phyloP scores from a whole-genome alignment of 2,329 filamentous ascomycete genomes.

The Fusarium nodosum region DNA sequence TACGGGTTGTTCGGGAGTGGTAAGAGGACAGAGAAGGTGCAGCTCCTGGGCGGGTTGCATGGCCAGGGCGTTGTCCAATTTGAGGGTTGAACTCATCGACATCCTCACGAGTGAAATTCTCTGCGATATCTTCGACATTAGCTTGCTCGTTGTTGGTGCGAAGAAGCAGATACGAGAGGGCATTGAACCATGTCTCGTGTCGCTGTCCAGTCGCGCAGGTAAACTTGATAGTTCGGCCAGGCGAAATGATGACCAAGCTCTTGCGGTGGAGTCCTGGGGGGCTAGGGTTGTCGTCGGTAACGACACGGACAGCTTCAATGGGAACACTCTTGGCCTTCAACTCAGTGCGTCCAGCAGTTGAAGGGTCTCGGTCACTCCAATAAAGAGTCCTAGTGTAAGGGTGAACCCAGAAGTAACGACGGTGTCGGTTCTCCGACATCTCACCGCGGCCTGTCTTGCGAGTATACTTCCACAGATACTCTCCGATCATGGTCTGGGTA shows the following conservation, averaged over 20 bases:
- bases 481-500: slow-evolving; percentile 99
- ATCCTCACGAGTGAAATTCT: slow-evolving; percentile 71
- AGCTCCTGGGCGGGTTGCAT: slow-evolving; percentile 64
- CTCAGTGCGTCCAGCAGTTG: slow-evolving; percentile 80
- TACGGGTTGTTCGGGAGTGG: slow-evolving; percentile 78
- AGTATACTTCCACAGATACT: slow-evolving; percentile 99
- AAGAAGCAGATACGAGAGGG: slow-evolving; percentile 90
- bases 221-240: slow-evolving; percentile 90
- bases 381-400: slow-evolving; percentile 96
- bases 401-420: slow-evolving; percentile 99
- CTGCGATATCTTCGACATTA: slow-evolving; percentile 70
- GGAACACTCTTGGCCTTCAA: slow-evolving; percentile 87
- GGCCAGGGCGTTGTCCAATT: slow-evolving; percentile 55
- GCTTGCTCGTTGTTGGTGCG: slow-evolving; percentile 76
- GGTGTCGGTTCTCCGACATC: slow-evolving; percentile 89
- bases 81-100: slow-evolving; percentile 86
- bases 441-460: slow-evolving; percentile 91
- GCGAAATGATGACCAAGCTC: slow-evolving; percentile 90
- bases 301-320: slow-evolving; percentile 92
- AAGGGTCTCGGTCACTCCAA: slow-evolving; percentile 94
- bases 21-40: slow-evolving; percentile 82
- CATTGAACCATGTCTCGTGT: slow-evolving; percentile 99
- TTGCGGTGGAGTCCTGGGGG: slow-evolving; percentile 95
- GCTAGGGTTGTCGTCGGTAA: slow-evolving; percentile 94
- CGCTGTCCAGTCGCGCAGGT: slow-evolving; percentile 93